Base-by-base conservation (phyloP, 2,329 filamentous ascomycete species). In the Fusarium graminum region DNA sequence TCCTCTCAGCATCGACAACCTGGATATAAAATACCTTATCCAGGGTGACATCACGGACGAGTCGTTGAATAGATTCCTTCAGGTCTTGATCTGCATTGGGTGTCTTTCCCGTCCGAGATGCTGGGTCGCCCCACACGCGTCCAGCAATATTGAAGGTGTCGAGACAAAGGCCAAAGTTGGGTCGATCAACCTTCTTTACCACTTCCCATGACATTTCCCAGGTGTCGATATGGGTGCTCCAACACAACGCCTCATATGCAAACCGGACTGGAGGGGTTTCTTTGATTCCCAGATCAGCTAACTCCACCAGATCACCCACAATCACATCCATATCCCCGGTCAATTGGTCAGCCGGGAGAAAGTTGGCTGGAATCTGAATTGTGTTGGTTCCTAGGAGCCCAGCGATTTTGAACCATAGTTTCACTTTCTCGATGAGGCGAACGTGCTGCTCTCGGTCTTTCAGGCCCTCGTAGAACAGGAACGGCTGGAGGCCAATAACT, bases 141-240 rank as follows among this genome's bases (percentile, higher is more conserved):
- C 57, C 57, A 0, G 57, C 55, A 7, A 60, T 60, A 29, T 60
- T 60, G 22, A 60, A 60, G 0, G 57, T 60, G 6, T 60, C 57
- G 4, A 60, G 55, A 4, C 57, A 60, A 0, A 60, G 45, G 0
- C 57, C 57, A 6, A 60, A 60, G 17, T 60, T 60, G 5, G 54
- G 16, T 7, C 55, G 44, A 2, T 60, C 2, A 2, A 60, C 57
- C 11, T 45, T 60, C 6, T 60, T 14, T 0, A 28, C 17, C 0
- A 60, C 57, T 16, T 60, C 55, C 57, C 57, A 60, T 0, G 57
- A 60, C 22, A 53, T 60, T 16, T 60, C 57, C 57, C 57, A 60
- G 0, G 57, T 60, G 3, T 60, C 57, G 0, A 60, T 16, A 9
- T 60, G 45, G 0, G 57, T 60, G 3, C 57, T 60, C 57, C 57